Conservation (phyloP, 257 asterid genomes). For the Lithospermum erythrorhizon region DNA sequence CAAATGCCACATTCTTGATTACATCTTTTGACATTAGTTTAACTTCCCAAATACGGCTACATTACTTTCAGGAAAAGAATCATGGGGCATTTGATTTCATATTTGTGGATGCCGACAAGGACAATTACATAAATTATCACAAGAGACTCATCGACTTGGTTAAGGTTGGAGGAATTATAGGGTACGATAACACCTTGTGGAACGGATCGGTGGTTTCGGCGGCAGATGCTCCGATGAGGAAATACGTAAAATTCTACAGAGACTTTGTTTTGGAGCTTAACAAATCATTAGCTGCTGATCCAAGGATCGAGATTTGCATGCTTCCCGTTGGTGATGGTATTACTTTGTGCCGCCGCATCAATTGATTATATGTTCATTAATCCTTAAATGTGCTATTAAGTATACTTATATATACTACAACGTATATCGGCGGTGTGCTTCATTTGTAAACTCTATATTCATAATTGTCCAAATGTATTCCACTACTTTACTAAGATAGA, state of each 20-base stretch:
- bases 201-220: conserved; percentile 27
- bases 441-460: neutral
- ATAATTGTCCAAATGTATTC: no score
- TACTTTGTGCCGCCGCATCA: conserved; percentile 84
- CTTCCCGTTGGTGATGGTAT: conserved; percentile 93
- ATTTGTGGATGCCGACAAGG: conserved; percentile 24
- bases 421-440: neutral
- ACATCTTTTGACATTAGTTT: no score
- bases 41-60: no score
- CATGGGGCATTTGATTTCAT: conserved; percentile 19
- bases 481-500: neutral
- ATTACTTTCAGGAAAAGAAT: conserved; percentile 4
- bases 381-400: neutral
- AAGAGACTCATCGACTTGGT: conserved; percentile 20
- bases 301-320: conserved; percentile 82
- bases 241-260: conserved; percentile 63
- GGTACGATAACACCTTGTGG: conserved; percentile 25
- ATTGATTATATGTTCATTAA: conserved; percentile 17
- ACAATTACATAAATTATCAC: conserved; percentile 20
- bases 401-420: neutral
- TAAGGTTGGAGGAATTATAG: conserved; percentile 21
- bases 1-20: neutral
- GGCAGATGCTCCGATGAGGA: conserved; percentile 75
- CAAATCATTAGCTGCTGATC: conserved; percentile 80
- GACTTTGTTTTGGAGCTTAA: conserved; percentile 77